These are phyloP conservation scores for Colletotrichum tropicale DNA, from an alignment of 2,329 filamentous ascomycete genomes.

Conservation along the genomic window DNA sequence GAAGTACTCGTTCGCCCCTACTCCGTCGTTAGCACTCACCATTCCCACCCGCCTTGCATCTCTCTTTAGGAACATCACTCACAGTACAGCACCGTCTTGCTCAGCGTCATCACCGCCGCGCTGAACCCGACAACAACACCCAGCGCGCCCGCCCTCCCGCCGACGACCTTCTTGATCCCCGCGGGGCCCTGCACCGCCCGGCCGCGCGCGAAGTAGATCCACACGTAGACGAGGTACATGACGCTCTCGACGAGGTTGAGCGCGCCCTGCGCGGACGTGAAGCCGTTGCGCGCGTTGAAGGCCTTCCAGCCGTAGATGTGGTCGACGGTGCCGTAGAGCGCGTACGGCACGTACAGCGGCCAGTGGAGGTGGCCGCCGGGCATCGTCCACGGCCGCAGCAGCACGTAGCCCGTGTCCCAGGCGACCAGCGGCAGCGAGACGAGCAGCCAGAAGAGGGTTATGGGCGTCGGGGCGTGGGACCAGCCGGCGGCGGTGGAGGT, in stretches of 20 bases:
- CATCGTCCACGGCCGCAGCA: constrained; percentile 83
- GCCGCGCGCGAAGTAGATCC: constrained; percentile 34
- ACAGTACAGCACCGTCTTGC: constrained; percentile 68
- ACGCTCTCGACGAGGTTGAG: constrained; percentile 73
- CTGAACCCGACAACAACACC: constrained; percentile 55
- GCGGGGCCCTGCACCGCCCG: constrained; percentile 22
- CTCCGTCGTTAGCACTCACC: neutral
- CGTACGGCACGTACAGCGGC: constrained; percentile 79
- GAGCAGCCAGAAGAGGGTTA: constrained; percentile 71
- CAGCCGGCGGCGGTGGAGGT: neutral
- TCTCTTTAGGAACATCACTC: constrained; percentile 27
- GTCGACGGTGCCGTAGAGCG: constrained; percentile 80
- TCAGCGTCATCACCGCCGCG: constrained; percentile 63
- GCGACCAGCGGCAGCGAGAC: constrained; percentile 78
- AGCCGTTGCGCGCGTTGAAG: constrained; percentile 71
- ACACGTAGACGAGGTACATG: constrained; percentile 65
- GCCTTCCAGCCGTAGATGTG: constrained; percentile 82
- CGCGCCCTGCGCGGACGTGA: constrained; percentile 75
- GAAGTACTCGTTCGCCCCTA: constrained; percentile 62
- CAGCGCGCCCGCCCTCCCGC: constrained; percentile 46
- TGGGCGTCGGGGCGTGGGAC: constrained; percentile 48
- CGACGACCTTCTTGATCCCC: constrained; percentile 35
- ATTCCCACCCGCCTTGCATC: neutral
- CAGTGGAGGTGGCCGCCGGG: constrained; percentile 74
- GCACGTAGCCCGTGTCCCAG: constrained; percentile 83